Evolutionary conservation across 2,329 filamentous ascomycete genomes (phyloP).

Genomic region (Fusarium continuum): DNA sequence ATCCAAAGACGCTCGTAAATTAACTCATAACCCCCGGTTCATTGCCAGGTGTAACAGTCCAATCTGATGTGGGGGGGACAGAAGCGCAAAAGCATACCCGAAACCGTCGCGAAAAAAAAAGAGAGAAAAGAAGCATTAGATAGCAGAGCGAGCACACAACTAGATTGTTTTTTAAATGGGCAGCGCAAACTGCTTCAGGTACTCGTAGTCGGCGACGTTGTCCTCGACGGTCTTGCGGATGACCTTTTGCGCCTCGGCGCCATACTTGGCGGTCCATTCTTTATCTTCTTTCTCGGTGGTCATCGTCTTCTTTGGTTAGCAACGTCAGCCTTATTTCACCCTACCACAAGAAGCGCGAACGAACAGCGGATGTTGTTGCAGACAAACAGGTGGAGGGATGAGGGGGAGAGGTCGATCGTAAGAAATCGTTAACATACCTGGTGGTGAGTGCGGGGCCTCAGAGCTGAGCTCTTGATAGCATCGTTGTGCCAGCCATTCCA

Average conservation of each 20-base stretch:
- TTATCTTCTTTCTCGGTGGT: conserved; percentile 72
- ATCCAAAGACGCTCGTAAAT: conserved; percentile 37
- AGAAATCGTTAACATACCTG: conserved; percentile 57
- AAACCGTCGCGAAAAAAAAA: conserved; percentile 9
- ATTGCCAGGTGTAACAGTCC: conserved; percentile 13
- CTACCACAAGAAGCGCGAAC: conserved; percentile 38
- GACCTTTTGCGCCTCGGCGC: conserved; percentile 72
- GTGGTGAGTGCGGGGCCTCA: conserved; percentile 74
- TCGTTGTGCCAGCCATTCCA: conserved; percentile 98
- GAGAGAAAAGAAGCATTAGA: conserved; percentile 5
- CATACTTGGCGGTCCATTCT: conserved; percentile 80
- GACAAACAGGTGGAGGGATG: conserved; percentile 32
- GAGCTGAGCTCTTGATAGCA: conserved; percentile 81
- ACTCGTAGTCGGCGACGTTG: conserved; percentile 80
- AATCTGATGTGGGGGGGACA: conserved; percentile 21
- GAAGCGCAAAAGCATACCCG: conserved; percentile 4
- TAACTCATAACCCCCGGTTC: conserved; percentile 11
- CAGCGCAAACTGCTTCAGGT: conserved; percentile 74
- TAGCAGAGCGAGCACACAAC: conserved; percentile 3
- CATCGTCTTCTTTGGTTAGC: conserved; percentile 63
- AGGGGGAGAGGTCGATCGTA: conserved; percentile 6
- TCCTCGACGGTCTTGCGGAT: conserved; percentile 77
- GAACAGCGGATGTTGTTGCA: conserved; percentile 35
- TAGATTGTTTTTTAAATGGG: conserved; percentile 19
- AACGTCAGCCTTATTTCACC: conserved; percentile 30